Evolutionary conservation across 257 asterid genomes (phyloP), one percentile per base, ranked within the genome.

Genomic region (Ehretia macrophylla): DNA sequence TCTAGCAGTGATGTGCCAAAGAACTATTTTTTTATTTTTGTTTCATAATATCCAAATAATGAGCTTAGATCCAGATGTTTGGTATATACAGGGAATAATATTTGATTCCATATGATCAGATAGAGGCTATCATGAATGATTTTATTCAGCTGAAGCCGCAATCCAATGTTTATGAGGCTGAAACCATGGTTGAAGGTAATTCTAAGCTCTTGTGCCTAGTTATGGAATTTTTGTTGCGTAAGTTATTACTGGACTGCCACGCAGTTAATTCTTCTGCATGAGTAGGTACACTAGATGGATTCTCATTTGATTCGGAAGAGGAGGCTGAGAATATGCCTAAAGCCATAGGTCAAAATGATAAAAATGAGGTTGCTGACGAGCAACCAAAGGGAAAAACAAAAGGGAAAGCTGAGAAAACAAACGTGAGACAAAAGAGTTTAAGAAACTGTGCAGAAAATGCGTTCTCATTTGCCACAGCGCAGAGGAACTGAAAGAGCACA

Each of bases 141-240:
- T 87, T 83, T 65, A 80, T 90, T 76, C 96, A 87, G 75, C 76
- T 90, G 79, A 80, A 77, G 70, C 80, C 95, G 72, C 85, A 73
- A 67, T 80, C 96, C 58, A 85, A 87, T 70, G 80, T 82, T 58
- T 78, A 75, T 39, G 94, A 82, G 67, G 87, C 87, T 67, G 96
- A 90, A 80, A 85, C 96, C 64, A 87, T 85, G 96, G 85, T 87
- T 51, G 97, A 90, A 85, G 98, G 98, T 90, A 35, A 66, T 70
- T 42, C 55, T 56, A 67, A 62, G 18, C 46, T 48, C 53, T 12
- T 59, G 21, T 32, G 11, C 10, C 40, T 52, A 40, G 17, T 55
- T 40, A 13, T 59, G 4, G 46, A 17, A 10, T 10, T 27, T 23
- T 46, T 53, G 47, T 40, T 17, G 59, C 16, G 17, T 50, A 47